Evolutionary conservation across 306 rosid species (phyloP), one percentile per base, ranked within the genome.

Genomic region (Casuarina equisetifolia): DNA sequence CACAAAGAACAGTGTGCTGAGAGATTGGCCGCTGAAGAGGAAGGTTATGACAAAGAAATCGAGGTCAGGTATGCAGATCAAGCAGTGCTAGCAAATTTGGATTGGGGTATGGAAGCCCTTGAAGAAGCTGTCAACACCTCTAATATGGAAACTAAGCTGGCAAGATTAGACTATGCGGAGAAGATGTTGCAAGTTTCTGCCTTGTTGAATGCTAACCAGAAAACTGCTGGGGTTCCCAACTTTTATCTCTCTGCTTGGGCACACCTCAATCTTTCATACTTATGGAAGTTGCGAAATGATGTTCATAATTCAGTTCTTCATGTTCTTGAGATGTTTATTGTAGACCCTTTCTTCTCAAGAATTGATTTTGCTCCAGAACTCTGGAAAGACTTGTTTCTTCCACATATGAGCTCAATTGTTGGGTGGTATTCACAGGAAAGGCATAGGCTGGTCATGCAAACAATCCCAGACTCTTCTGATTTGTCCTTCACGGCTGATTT

Each of bases 171-270:
- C 69, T 82, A 94, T 72, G 97, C 97, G 0, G 97, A 89, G 79
- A 94, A 88, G 81, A 94, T 92, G 98, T 71, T 94, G 75, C 97
- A 90, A 82, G 97, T 94, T 11, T 92, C 97, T 84, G 98, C 98
- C 71, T 81, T 94, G 86, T 70, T 90, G 87, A 92, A 86, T 50
- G 88, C 90, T 43, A 83, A 87, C 59, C 93, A 86, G 64, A 92
- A 89, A 71, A 94, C 97, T 72, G 98, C 97, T 13, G 98, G 98
- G 3, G 97, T 94, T 42, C 98, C 98, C 10, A 94, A 92, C 69
- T 94, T 83, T 78, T 92, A 92, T 76, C 96, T 94, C 74, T 90
- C 97, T 38, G 97, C 97, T 70, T 94, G 98, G 98, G 97, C 98
- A 13, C 92, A 94, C 71, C 85, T 92, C 20, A 90, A 90, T 62